Base-by-base conservation (phyloP, 805 yeast genomes). In the Candida palmyrensis region DNA sequence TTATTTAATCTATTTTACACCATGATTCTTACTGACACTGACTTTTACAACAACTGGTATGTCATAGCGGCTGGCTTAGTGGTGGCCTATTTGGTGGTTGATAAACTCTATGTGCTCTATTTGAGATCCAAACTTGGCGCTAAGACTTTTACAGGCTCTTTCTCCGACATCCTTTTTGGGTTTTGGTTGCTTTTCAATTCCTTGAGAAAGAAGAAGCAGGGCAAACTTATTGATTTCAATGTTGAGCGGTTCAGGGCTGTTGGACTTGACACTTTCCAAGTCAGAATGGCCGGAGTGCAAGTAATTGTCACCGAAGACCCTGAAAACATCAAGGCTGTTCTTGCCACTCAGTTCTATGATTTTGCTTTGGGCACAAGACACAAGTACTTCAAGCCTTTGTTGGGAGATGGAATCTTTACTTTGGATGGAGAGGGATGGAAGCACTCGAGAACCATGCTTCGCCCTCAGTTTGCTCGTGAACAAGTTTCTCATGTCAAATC, bases 391-490 rank as follows among this genome's bases (percentile, higher is more conserved):
- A 33, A 37, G 31, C 66, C 68, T 2, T 46, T 64, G 25, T 49
- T 64, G 22, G 70, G 70, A 5, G 68, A 65, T 38, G 71, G 71
- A 15, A 62, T 64, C 27, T 65, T 65, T 44, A 65, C 71, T 6
- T 49, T 63, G 39, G 70, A 64, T 39, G 59, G 60, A 14, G 53
- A 49, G 36, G 71, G 69, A 7, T 65, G 71, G 71, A 62, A 64
- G 41, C 62, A 58, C 39, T 57, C 67, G 6, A 43, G 71, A 38
- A 55, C 67, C 14, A 59, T 65, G 70, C 55, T 64, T 39, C 54
- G 69, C 40, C 71, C 71, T 2, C 69, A 65, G 40, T 65, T 65
- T 41, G 62, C 68, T 9, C 51, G 68, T 47, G 70, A 62, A 35
- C 67, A 65, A 42, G 58, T 64, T 34, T 57, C 67, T 6, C 69